phyloP scores from a whole-genome alignment of 768 basidiomycete genomes.

The Pilatotrama ljubarskyi region DNA sequence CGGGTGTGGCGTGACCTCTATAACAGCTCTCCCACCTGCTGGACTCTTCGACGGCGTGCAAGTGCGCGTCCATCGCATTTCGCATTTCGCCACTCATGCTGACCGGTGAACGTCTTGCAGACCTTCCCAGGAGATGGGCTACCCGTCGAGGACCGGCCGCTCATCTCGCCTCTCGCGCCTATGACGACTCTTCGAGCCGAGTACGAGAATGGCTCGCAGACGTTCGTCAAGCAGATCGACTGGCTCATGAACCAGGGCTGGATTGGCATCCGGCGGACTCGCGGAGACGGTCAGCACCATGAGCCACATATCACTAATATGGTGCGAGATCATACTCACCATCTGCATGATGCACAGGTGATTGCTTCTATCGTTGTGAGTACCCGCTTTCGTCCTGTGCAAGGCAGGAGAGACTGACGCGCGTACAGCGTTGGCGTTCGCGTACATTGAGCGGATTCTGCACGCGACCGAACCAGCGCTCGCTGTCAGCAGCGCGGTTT shows the following conservation, averaged over 20 bases:
- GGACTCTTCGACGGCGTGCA: slow-evolving; percentile 21
- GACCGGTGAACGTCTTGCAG: slow-evolving; percentile 26
- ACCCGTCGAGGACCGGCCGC: slow-evolving; percentile 42
- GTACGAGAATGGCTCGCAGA: slow-evolving; percentile 59
- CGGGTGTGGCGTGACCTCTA: not conserved
- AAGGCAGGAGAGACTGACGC: not conserved
- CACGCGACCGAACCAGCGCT: slow-evolving; percentile 43
- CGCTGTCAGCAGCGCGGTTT: slow-evolving; percentile 51
- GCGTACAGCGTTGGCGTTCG: slow-evolving; percentile 73
- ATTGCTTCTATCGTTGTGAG: slow-evolving; percentile 90
- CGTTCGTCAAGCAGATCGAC: slow-evolving; percentile 76
- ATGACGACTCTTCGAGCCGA: slow-evolving; percentile 60
- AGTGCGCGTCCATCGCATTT: not conserved
- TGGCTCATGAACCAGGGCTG: slow-evolving; percentile 66
- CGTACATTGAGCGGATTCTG: slow-evolving; percentile 75
- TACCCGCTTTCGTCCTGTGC: slow-evolving; percentile 5
- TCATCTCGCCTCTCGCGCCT: slow-evolving; percentile 55
- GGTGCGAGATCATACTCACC: not conserved
- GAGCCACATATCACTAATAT: slow-evolving; percentile 3
- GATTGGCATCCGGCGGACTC: slow-evolving; percentile 63
- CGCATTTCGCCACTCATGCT: not conserved
- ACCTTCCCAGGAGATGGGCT: slow-evolving; percentile 39
- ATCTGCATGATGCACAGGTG: slow-evolving; percentile 45
- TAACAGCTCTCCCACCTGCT: slow-evolving; percentile 14
- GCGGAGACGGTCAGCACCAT: slow-evolving; percentile 59